Percentiles rank a stretch among this genome's conserved stretches.
These are phyloP conservation scores for Wickerhamomyces mucosus DNA, from an alignment of 805 yeast species.

Conservation along the genomic window DNA sequence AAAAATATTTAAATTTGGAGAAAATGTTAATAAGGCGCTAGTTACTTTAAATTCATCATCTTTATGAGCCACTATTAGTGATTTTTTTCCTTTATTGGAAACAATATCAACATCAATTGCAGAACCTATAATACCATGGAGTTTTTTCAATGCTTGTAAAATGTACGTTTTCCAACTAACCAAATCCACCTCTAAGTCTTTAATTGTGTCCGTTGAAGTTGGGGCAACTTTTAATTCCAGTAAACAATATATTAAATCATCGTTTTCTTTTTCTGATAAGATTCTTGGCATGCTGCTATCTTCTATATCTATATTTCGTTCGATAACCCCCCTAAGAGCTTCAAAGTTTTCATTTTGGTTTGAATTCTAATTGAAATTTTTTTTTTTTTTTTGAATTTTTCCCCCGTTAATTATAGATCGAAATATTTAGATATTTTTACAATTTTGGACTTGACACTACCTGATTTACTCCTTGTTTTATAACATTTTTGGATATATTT, in stretches of 20 bases:
- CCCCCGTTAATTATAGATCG: background rate
- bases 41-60: conserved; percentile 21
- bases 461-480: background rate
- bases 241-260: background rate
- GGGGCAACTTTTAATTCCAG: background rate
- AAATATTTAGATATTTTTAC: too few species aligned
- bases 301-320: too few species aligned
- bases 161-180: conserved; percentile 32
- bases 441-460: background rate
- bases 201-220: background rate
- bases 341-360: too few species aligned
- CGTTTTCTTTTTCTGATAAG: background rate
- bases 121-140: conserved; percentile 33
- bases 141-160: conserved; percentile 23
- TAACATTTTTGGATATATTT: background rate
- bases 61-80: conserved; percentile 20
- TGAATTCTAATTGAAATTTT: background rate
- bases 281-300: background rate
- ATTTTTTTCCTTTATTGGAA: conserved; percentile 14
- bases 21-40: conserved; percentile 24
- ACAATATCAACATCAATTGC: conserved; percentile 26
- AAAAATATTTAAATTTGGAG: conserved; percentile 19
- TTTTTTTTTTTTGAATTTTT: background rate
- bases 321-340: background rate
- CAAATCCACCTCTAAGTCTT: conserved; percentile 21